phyloP scores from a whole-genome alignment of 1,284 basidiomycete species.

The Apiotrichum mycotoxinovorans region DNA sequence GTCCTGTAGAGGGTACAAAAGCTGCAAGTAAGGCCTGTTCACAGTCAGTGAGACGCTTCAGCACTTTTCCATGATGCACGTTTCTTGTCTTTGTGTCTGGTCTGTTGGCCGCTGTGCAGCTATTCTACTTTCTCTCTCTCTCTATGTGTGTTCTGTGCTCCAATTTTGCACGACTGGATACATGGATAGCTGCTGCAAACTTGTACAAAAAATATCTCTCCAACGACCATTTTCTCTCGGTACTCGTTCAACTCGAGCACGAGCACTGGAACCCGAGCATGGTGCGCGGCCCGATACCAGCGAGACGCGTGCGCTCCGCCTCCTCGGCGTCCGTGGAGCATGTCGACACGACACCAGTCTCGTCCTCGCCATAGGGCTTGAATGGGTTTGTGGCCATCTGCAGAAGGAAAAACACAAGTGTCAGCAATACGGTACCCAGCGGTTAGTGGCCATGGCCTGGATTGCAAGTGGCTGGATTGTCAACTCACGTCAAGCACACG shows the following conservation, averaged over 20 bases:
- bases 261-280: conserved; percentile 90
- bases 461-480: background rate
- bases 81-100: no score
- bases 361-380: conserved; percentile 72
- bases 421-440: no score
- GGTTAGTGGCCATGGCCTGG: background rate
- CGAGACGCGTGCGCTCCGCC: conserved; percentile 68
- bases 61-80: no score
- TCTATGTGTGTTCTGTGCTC: no score
- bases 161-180: no score
- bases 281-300: conserved; percentile 67
- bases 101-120: no score
- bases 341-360: conserved; percentile 63
- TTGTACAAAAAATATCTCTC: background rate
- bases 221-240: background rate
- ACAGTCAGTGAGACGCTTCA: no score
- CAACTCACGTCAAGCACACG: conserved; percentile 27
- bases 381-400: conserved; percentile 79
- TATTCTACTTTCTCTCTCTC: no score
- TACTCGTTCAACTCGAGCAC: conserved; percentile 66
- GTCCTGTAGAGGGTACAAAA: no score
- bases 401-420: no score
- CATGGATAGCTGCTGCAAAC: background rate
- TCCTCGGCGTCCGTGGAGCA: conserved; percentile 51
- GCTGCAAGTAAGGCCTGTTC: no score